These are phyloP conservation scores for Gryganskiella cystojenkinii DNA, from an alignment of 192 early-diverging fungal species.

Conservation along the genomic window DNA sequence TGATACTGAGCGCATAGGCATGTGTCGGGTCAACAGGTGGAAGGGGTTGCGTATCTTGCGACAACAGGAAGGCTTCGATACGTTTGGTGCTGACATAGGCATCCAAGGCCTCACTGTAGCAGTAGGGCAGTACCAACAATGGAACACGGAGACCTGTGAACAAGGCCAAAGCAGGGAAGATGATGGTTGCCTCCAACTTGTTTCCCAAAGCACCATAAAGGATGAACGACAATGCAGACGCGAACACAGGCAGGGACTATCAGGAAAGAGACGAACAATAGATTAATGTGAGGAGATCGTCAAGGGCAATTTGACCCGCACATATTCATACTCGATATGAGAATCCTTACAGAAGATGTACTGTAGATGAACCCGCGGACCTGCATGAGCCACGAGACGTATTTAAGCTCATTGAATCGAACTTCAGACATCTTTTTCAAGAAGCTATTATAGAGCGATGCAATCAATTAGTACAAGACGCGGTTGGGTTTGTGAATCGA, in stretches of 20 bases:
- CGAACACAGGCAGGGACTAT: slow-evolving; percentile 53
- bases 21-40: slow-evolving; percentile 51
- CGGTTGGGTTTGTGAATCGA: no score
- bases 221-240: slow-evolving; percentile 57
- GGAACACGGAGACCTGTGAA: slow-evolving; percentile 63
- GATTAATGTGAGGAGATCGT: neutral
- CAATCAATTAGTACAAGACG: no score
- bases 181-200: slow-evolving; percentile 37
- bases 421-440: slow-evolving; percentile 27
- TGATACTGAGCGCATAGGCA: slow-evolving; percentile 63
- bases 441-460: slow-evolving; percentile 43
- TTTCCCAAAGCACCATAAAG: slow-evolving; percentile 52
- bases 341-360: slow-evolving; percentile 50
- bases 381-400: slow-evolving; percentile 81
- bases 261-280: neutral
- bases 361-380: slow-evolving; percentile 71
- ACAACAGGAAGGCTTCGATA: slow-evolving; percentile 59
- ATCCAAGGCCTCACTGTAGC: slow-evolving; percentile 48
- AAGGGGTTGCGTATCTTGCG: slow-evolving; percentile 63
- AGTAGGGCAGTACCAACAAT: slow-evolving; percentile 53
- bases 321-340: neutral
- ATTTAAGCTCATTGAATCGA: slow-evolving; percentile 74
- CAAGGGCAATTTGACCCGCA: neutral
- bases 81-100: slow-evolving; percentile 54
- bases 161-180: slow-evolving; percentile 59